A percentile compares a stretch with the other conserved stretches of the same genome.
Conservation (phyloP, 768 basidiomycete genomes). For the Fomitopsis serialis region DNA sequence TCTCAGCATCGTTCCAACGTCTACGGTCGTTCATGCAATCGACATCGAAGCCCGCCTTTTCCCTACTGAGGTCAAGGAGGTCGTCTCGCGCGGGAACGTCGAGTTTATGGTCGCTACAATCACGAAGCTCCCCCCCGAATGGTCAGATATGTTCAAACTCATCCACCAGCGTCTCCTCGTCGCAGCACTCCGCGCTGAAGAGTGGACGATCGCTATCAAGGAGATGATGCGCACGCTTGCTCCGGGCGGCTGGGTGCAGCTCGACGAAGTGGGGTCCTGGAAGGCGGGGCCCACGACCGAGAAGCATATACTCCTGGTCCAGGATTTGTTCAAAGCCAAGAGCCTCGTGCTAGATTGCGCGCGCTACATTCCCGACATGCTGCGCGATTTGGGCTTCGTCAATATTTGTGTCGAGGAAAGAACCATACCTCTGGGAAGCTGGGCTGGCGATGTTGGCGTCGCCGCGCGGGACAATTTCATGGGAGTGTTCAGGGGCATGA, state of each 20-base stretch:
- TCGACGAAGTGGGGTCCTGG: constrained; percentile 17
- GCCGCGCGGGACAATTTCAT: constrained; percentile 13
- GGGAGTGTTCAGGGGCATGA: constrained; percentile 20
- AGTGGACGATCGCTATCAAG: constrained; percentile 21
- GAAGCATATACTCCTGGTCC: not conserved
- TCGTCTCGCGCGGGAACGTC: constrained; percentile 6
- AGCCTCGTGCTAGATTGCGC: constrained; percentile 4
- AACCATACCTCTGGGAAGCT: constrained; percentile 18
- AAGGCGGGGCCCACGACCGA: constrained; percentile 12
- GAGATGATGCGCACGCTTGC: constrained; percentile 27
- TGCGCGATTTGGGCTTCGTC: constrained; percentile 26
- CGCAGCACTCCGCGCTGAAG: constrained; percentile 19
- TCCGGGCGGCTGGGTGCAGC: constrained; percentile 28
- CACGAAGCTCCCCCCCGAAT: constrained; percentile 22
- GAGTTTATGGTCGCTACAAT: constrained; percentile 13
- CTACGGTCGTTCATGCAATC: constrained; percentile 6
- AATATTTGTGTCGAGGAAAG: constrained; percentile 17
- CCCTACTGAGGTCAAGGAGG: not conserved
- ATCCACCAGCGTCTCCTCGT: constrained; percentile 29
- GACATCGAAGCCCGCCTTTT: constrained; percentile 13
- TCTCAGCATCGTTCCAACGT: not conserved
- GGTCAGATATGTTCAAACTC: constrained; percentile 26
- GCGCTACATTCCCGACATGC: constrained; percentile 1
- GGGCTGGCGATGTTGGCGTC: constrained; percentile 22
- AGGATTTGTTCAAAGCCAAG: not conserved